These are phyloP conservation scores for Ophiostoma australiae DNA, from an alignment of 2,329 filamentous ascomycete genomes.

Conservation along the genomic window DNA sequence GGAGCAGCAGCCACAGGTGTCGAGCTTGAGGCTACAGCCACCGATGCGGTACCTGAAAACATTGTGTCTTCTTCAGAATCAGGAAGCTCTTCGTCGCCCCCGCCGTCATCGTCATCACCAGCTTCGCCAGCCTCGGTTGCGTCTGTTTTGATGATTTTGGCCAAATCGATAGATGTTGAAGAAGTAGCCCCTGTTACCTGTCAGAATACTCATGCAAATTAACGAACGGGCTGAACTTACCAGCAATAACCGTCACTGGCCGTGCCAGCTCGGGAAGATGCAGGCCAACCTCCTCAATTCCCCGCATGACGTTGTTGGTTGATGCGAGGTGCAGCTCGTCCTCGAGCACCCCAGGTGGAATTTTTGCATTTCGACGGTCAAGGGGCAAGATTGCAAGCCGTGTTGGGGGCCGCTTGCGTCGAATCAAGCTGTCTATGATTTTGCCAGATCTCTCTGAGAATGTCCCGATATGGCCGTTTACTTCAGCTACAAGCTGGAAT, in stretches of 20 bases:
- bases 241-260: not conserved
- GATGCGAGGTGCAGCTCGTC: constrained; percentile 6
- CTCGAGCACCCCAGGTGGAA: not conserved
- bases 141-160: not conserved
- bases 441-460: not conserved
- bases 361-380: not conserved
- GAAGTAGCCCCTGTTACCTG: not conserved
- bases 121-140: not conserved
- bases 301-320: constrained; percentile 2
- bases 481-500: not conserved
- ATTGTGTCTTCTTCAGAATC: not conserved
- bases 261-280: constrained; percentile 2
- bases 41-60: not conserved
- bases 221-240: not conserved
- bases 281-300: not conserved
- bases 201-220: not conserved
- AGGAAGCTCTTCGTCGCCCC: not conserved
- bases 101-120: not conserved
- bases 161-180: not conserved
- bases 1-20: not conserved
- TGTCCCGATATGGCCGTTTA: not conserved
- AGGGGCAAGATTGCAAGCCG: not conserved
- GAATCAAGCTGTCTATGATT: not conserved
- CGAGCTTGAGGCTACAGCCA: not conserved
- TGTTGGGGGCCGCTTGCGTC: not conserved